Base-by-base conservation (phyloP, 345 rosid species). In the Reutealis trisperma region DNA sequence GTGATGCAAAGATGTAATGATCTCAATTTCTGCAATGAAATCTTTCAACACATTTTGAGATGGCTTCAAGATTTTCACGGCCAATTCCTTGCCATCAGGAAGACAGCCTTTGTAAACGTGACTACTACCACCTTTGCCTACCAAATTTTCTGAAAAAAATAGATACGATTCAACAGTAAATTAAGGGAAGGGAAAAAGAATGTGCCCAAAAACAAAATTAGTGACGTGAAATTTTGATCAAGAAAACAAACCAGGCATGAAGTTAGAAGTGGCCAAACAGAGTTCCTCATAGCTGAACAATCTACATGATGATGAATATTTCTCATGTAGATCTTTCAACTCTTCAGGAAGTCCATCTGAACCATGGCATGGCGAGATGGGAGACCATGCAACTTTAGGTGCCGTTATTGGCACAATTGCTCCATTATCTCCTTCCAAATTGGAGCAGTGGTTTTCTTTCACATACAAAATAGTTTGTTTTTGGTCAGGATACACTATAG, bases 121-220 rank as follows among this genome's bases (percentile, higher is more conserved):
- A 77, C 99, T 91, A 76, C 92, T 91, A 54, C 99, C 99, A 57
- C 99, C 99, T 88, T 84, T 92, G 47, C 99, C 99, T 19, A 96
- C 84, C 85, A 96, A 61, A 82, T 94, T 91, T 73, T 89, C 97
- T 96, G 87, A n/a, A 86, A 85, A 83, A 45, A 45, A 45, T 8
- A 45, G 5, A 71, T 42, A 22, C 12, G 77, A 81, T 66, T 4
- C 14, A 62, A 64, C 22, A 21, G 51, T 57, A 71, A 25, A 70
- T 52, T 22, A 70, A 49, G 74, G 62, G 81, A 24, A 63, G 25
- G 18, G 14, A n/a, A 67, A 13, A 1, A 60, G 34, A 55, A 34
- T 21, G 22, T 16, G 42, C 52, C 14, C 52, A 64, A 5, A 37
- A 22, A 22, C 37, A 52, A 64, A 67, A 49, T 6, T 10, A 66